phyloP scores from a whole-genome alignment of 768 basidiomycete species.

The Mycena galopus region DNA sequence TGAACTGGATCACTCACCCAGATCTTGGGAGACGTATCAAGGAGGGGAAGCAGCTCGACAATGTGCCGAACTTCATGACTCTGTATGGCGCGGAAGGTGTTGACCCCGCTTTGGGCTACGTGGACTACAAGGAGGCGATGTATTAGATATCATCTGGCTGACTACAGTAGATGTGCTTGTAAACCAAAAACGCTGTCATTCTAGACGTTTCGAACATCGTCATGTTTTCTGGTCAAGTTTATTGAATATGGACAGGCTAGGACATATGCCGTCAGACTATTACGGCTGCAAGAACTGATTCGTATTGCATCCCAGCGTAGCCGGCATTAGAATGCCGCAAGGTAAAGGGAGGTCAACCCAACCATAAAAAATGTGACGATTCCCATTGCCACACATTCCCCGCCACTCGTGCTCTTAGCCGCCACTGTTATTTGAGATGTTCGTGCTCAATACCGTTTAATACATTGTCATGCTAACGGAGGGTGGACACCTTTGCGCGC shows the following conservation, averaged over 20 bases:
- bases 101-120: neutral
- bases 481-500: too few relatives aligned
- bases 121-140: neutral
- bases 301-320: neutral
- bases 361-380: neutral
- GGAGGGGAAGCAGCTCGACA: neutral
- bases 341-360: neutral
- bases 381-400: slow-evolving; percentile 4
- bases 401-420: slow-evolving; percentile 1
- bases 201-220: too few relatives aligned
- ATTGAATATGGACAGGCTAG: neutral
- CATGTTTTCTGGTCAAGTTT: too few relatives aligned
- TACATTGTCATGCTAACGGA: too few relatives aligned
- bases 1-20: neutral
- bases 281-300: neutral
- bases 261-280: neutral
- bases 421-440: too few relatives aligned
- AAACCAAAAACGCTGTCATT: too few relatives aligned
- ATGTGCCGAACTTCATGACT: neutral
- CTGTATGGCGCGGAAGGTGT: neutral
- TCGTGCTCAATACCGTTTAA: too few relatives aligned
- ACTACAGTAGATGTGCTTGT: too few relatives aligned
- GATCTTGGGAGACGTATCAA: neutral
- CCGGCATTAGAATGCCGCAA: neutral
- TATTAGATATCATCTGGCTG: neutral